Evolutionary conservation across 176 grass and related monocot genomes (phyloP).

Genomic region (Otatea glauca): DNA sequence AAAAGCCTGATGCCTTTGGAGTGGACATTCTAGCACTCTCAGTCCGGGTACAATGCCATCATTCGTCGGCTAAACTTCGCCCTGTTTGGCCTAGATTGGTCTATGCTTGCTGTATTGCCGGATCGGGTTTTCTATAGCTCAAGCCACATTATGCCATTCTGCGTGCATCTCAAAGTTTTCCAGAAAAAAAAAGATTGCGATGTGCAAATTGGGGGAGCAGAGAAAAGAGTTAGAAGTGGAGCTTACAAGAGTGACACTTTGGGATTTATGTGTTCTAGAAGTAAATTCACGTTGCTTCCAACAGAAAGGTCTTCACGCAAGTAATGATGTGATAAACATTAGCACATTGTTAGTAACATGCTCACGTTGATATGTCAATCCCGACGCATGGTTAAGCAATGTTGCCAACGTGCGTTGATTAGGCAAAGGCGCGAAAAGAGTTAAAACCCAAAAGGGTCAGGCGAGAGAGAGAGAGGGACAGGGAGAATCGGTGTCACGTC

Average conservation of each 20-base stretch:
- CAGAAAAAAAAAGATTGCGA: neutral
- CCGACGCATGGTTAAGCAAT: neutral
- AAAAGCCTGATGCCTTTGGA: conserved; percentile 37
- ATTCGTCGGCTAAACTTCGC: conserved; percentile 1
- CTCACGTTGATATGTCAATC: no score
- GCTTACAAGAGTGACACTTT: neutral
- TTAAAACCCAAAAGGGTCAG: neutral
- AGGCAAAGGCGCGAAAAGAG: neutral
- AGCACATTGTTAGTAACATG: no score
- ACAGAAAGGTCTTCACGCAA: no score
- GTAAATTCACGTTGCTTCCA: neutral
- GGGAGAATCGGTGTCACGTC: conserved; percentile 1
- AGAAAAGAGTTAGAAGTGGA: no score
- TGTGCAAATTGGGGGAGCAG: neutral
- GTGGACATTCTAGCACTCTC: conserved; percentile 32
- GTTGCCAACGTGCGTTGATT: no score
- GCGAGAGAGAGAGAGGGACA: neutral
- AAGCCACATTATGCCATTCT: neutral
- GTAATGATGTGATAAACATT: no score
- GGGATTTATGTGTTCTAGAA: neutral
- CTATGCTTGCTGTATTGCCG: neutral
- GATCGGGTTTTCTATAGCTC: neutral
- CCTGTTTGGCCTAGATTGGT: neutral
- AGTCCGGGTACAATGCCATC: conserved; percentile 18
- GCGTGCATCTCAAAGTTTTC: no score